Base-by-base conservation (phyloP, 2,329 filamentous ascomycete genomes). In the Aspergillus pseudonomiae region DNA sequence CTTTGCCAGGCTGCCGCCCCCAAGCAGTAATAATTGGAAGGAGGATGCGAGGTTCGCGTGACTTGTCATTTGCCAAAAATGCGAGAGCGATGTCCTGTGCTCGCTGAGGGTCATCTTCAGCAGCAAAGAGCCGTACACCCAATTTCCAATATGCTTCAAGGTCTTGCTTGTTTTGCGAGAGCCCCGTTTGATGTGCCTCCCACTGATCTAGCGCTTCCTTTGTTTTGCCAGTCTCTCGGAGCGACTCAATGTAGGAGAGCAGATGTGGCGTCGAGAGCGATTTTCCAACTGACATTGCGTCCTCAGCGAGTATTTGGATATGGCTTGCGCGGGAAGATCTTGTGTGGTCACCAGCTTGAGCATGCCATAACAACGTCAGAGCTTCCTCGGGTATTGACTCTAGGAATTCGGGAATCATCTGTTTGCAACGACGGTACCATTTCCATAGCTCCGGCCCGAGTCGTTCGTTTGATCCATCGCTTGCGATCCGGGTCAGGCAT, bases 1-100 rank as follows among this genome's bases (percentile, higher is more conserved):
- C 55, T 74, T 83, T 75, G 2, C 81, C 80, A 5, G 83, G 72
- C 14, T 85, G 81, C 46, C 80, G 83, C 1, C 87, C 87, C 76
- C 87, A 89, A 9, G 89, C 86, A 45, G 85, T 83, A 62, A 96
- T 90, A n/a, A 95, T 83, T 16, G 88, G 86, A 65, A 93, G 80
- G 24, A 83, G 71, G 24, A 81, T 75, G 34, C 78, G 78, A 41
- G 78, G 71, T 56, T 78, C 70, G 32, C 74, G 74, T 39, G 90
- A 62, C 80, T 80, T 72, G 53, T 77, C 73, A 63, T 76, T 75
- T 19, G 75, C 68, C 46, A 81, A 65, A 59, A 79, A 79, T 26
- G 79, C 75, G 59, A 79, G 72, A 62, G 86, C 82, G 56, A 85
- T 79, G 46, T 79, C 74, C 62, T 83, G 80, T 43, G 85, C 84